Conservation (phyloP, 495 filamentous ascomycete species). For the Copromyces sp. region DNA sequence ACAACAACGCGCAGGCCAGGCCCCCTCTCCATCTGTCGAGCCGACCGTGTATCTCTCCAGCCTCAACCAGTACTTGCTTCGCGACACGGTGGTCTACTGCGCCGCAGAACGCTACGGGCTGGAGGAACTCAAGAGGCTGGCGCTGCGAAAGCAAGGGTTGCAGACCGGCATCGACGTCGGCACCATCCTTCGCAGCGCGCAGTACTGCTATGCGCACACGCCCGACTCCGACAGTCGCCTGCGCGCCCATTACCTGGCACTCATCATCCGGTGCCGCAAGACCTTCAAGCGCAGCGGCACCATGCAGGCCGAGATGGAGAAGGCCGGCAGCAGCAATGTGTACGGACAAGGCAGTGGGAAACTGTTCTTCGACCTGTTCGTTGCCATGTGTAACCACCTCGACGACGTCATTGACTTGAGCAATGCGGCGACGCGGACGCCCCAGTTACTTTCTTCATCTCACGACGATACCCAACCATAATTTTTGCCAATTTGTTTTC, state of each 20-base stretch:
- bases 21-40: conserved; percentile 43
- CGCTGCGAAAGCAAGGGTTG: conserved; percentile 86
- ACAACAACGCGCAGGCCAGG: conserved; percentile 25
- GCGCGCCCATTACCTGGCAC: conserved; percentile 86
- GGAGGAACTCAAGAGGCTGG: conserved; percentile 76
- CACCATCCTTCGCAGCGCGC: conserved; percentile 79
- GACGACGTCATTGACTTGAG: conserved; percentile 70
- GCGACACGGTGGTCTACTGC: conserved; percentile 89
- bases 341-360: conserved; percentile 56
- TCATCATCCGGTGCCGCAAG: conserved; percentile 87
- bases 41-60: conserved; percentile 60
- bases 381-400: conserved; percentile 93
- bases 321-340: conserved; percentile 30
- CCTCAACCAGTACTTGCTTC: conserved; percentile 61
- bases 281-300: conserved; percentile 93
- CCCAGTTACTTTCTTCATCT: conserved; percentile 33
- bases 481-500: not conserved
- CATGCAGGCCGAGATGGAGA: conserved; percentile 97
- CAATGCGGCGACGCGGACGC: conserved; percentile 32
- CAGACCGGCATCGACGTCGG: conserved; percentile 74
- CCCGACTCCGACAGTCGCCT: conserved; percentile 81
- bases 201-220: conserved; percentile 90
- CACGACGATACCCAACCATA: conserved; percentile 35
- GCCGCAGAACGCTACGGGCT: conserved; percentile 75
- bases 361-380: conserved; percentile 95